phyloP scores from a whole-genome alignment of 495 filamentous ascomycete species.

The Aeminium ludgeri region DNA sequence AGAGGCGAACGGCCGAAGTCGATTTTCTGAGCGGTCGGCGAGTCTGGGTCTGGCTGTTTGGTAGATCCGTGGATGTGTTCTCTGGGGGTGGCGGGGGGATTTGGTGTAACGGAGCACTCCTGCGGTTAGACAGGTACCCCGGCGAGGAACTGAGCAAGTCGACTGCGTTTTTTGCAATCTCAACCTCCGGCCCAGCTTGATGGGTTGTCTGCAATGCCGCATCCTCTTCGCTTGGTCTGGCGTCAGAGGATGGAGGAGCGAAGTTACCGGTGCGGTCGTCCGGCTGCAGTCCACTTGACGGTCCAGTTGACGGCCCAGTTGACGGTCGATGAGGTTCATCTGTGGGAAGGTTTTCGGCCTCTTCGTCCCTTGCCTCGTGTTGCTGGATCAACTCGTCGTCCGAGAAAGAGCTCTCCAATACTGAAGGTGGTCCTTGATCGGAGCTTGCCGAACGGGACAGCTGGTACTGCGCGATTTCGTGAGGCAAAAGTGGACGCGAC shows the following conservation, averaged over 20 bases:
- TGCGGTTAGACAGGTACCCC: conserved; percentile 28
- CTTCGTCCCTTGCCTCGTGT: no score
- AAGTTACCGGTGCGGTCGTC: no score
- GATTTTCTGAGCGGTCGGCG: conserved; percentile 14
- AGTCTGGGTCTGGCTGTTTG: not conserved
- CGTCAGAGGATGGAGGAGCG: no score
- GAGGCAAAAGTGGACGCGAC: conserved; percentile 66
- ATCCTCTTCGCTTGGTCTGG: no score
- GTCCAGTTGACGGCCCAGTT: no score
- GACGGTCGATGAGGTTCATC: no score
- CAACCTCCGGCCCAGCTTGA: conserved; percentile 1
- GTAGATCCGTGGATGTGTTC: not conserved
- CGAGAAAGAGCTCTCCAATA: no score
- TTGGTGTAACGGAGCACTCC: conserved; percentile 19
- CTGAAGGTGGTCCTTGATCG: not conserved
- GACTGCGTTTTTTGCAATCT: conserved; percentile 3
- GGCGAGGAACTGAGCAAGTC: conserved; percentile 2
- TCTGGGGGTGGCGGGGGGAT: not conserved
- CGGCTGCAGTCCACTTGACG: no score
- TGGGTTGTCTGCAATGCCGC: not conserved
- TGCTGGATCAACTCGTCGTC: no score
- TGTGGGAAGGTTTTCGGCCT: no score
- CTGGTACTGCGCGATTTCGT: conserved; percentile 39
- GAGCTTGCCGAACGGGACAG: conserved; percentile 2
- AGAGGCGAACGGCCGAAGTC: conserved; percentile 43